These are phyloP conservation scores for Rhipidocladum racemiflorum DNA, from an alignment of 176 grass and related monocot species.

Conservation along the genomic window DNA sequence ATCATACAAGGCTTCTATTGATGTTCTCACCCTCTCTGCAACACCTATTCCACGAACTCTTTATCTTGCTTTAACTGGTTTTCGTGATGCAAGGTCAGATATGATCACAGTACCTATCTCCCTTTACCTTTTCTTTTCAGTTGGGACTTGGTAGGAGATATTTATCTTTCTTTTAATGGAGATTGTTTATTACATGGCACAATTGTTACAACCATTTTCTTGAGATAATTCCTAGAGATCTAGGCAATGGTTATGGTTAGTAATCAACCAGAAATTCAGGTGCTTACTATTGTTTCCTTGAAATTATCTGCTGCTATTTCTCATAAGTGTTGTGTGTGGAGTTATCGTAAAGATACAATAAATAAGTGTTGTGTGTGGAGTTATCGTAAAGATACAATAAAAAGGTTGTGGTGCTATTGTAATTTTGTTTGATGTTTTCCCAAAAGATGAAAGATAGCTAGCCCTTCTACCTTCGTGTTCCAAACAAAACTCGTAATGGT, in stretches of 20 bases:
- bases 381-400: constrained; percentile 15
- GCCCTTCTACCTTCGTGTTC: neutral
- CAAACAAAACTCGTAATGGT: neutral
- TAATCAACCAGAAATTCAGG: neutral
- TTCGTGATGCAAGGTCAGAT: constrained; percentile 90
- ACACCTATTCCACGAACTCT: constrained; percentile 97
- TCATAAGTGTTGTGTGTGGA: no score
- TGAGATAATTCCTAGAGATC: neutral
- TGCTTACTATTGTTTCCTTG: neutral
- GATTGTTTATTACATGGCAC: neutral
- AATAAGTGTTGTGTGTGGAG: neutral
- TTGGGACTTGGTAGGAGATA: neutral
- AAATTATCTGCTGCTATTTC: constrained; percentile 1
- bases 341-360: no score
- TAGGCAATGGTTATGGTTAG: neutral
- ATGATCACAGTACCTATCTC: neutral
- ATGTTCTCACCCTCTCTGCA: constrained; percentile 94
- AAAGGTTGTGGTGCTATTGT: neutral
- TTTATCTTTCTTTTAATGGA: neutral
- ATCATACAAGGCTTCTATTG: constrained; percentile 90
- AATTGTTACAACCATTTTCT: neutral
- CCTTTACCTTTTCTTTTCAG: neutral
- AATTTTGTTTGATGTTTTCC: neutral
- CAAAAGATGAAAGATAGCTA: neutral
- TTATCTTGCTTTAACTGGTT: constrained; percentile 95